A percentile compares a stretch with the other conserved stretches of the same genome.
Conservation (phyloP, 202 grass and related monocot species). For the Panicum virgatum region DNA sequence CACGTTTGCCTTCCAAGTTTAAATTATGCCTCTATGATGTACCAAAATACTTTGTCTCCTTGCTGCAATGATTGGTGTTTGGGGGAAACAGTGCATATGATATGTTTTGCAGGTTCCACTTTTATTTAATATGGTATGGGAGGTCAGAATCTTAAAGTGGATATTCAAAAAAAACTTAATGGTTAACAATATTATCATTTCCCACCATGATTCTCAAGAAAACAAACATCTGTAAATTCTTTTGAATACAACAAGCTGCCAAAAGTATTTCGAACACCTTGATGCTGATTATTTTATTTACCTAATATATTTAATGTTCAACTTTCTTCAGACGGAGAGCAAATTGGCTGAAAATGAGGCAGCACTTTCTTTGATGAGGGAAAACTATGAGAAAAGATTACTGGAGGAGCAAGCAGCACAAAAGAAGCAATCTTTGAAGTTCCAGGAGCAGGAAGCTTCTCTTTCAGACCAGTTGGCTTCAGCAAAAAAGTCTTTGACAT, state of each 20-base stretch:
- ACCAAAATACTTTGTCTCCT: not conserved
- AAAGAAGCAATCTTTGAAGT: slow-evolving; percentile 63
- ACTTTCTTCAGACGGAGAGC: slow-evolving; percentile 66
- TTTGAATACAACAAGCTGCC: not conserved
- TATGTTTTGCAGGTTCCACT: not conserved
- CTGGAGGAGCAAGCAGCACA: slow-evolving; percentile 57
- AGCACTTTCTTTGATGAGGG: slow-evolving; percentile 60
- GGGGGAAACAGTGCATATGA: not conserved
- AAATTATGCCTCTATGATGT: not conserved
- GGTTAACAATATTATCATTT: not conserved
- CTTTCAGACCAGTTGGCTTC: slow-evolving; percentile 66
- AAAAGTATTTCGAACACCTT: slow-evolving; percentile 36
- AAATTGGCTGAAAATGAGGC: slow-evolving; percentile 83
- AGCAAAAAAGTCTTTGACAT: slow-evolving; percentile 54
- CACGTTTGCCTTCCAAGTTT: not conserved
- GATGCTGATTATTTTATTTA: slow-evolving; percentile 20
- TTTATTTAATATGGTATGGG: not conserved
- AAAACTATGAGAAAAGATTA: slow-evolving; percentile 74
- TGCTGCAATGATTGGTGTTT: not conserved
- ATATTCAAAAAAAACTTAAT: not conserved
- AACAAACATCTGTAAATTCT: not conserved
- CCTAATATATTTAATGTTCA: slow-evolving; percentile 30
- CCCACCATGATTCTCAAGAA: slow-evolving; percentile 12
- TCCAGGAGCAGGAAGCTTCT: slow-evolving; percentile 69
- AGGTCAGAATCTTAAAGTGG: not conserved